A percentile compares a stretch with the other conserved stretches of the same genome.
phyloP scores from a whole-genome alignment of 768 basidiomycete species.

The Fomitopsis pulvina region DNA sequence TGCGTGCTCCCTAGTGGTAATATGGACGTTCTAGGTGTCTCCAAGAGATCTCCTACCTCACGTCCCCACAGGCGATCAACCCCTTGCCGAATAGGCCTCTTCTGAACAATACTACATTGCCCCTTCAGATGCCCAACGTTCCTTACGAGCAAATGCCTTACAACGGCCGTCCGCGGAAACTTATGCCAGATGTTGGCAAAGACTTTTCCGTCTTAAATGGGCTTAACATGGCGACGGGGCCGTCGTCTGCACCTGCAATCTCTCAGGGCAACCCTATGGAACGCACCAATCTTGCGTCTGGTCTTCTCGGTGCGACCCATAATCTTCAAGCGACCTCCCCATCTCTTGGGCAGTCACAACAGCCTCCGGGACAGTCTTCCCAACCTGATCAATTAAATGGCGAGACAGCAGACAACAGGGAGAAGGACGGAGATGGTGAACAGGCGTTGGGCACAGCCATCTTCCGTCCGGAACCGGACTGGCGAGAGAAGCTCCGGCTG shows the following conservation, averaged over 20 bases:
- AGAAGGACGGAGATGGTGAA: slow-evolving; percentile 42
- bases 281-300: slow-evolving; percentile 36
- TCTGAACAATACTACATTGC: slow-evolving; percentile 55
- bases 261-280: slow-evolving; percentile 42
- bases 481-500: slow-evolving; percentile 72
- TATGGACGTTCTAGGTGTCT: slow-evolving; percentile 59
- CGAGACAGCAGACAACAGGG: slow-evolving; percentile 23
- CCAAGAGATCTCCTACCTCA: slow-evolving; percentile 96
- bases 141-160: slow-evolving; percentile 69
- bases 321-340: slow-evolving; percentile 23
- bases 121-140: slow-evolving; percentile 62
- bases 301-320: slow-evolving; percentile 33
- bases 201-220: slow-evolving; percentile 64
- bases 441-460: slow-evolving; percentile 64
- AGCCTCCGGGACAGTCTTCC: slow-evolving; percentile 17
- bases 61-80: slow-evolving; percentile 95
- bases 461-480: slow-evolving; percentile 84
- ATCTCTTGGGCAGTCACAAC: slow-evolving; percentile 21
- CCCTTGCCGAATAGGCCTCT: slow-evolving; percentile 87
- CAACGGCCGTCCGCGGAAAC: slow-evolving; percentile 77
- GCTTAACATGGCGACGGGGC: slow-evolving; percentile 45
- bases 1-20: slow-evolving; percentile 9
- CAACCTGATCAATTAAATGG: slow-evolving; percentile 23
- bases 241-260: slow-evolving; percentile 43
- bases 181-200: slow-evolving; percentile 68